phyloP scores from a whole-genome alignment of 257 asterid genomes.

The Solanum pennellii region DNA sequence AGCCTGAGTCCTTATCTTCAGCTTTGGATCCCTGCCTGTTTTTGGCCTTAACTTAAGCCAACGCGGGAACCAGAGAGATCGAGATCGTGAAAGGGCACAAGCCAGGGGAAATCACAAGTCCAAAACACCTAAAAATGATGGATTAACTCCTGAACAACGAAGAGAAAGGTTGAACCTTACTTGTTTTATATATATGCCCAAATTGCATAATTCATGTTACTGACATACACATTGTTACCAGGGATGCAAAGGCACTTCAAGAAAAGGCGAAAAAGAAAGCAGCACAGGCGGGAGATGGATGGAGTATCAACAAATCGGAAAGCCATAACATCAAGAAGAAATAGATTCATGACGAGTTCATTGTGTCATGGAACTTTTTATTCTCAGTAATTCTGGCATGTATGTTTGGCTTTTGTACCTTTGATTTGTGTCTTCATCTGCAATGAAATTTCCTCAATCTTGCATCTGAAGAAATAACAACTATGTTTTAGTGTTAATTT shows the following conservation, averaged over 20 bases:
- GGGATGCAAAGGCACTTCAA: constrained; percentile 83
- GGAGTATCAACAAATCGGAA: background rate
- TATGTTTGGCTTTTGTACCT: constrained; percentile 3
- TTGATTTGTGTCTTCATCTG: constrained; percentile 8
- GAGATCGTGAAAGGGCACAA: constrained; percentile 81
- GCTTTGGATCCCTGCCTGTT: background rate
- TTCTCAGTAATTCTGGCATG: background rate
- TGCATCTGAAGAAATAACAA: background rate
- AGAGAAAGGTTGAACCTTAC: constrained; percentile 40
- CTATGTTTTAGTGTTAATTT: background rate
- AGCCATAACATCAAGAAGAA: constrained; percentile 27
- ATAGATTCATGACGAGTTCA: constrained; percentile 10
- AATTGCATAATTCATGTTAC: background rate
- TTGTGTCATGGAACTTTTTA: background rate
- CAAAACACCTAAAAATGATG: constrained; percentile 41
- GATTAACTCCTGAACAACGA: constrained; percentile 81
- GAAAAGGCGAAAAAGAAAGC: constrained; percentile 62
- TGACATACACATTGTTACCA: background rate
- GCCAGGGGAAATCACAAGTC: constrained; percentile 46
- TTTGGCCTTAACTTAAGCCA: constrained; percentile 38
- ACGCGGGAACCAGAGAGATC: constrained; percentile 79
- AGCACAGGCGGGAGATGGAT: constrained; percentile 31
- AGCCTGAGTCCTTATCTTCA: background rate
- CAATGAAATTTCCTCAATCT: constrained; percentile 6
- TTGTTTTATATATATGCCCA: background rate